These are phyloP conservation scores for Candida krabiensis DNA, from an alignment of 805 yeast species.

Conservation along the genomic window DNA sequence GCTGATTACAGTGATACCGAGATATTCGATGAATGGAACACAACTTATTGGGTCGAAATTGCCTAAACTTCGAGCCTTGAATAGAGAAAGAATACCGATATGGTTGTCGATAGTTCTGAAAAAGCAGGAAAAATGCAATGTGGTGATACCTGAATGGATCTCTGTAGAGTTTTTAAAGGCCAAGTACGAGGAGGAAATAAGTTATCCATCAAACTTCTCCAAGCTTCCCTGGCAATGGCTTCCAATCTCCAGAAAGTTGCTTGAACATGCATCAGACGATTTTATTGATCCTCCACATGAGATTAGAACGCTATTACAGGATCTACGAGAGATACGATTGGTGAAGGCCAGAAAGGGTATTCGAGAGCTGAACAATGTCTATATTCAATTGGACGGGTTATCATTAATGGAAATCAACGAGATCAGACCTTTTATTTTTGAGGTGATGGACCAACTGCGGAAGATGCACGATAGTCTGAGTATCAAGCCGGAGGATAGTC, in stretches of 20 bases:
- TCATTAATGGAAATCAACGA: constrained; percentile 87
- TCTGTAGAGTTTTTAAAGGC: constrained; percentile 50
- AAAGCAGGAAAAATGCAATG: constrained; percentile 81
- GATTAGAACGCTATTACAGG: constrained; percentile 71
- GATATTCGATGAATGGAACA: constrained; percentile 66
- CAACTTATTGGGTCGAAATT: constrained; percentile 60
- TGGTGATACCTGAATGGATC: constrained; percentile 87
- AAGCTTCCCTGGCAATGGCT: constrained; percentile 87
- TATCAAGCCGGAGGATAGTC: constrained; percentile 8
- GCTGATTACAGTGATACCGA: constrained; percentile 69
- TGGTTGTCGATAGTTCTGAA: constrained; percentile 88
- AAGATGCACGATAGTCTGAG: constrained; percentile 43
- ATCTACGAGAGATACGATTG: constrained; percentile 77
- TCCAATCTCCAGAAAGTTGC: constrained; percentile 69
- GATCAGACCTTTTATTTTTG: constrained; percentile 76
- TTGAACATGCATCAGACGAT: constrained; percentile 75
- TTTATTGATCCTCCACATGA: constrained; percentile 69
- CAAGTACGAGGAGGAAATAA: constrained; percentile 66
- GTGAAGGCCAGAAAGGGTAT: constrained; percentile 83
- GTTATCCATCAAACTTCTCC: constrained; percentile 58
- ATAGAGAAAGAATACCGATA: constrained; percentile 68
- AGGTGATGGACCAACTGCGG: constrained; percentile 77
- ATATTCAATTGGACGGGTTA: constrained; percentile 78
- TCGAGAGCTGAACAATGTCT: constrained; percentile 73
- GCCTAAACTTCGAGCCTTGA: constrained; percentile 65